These are phyloP conservation scores for Deakozyma indianensis DNA, from an alignment of 805 yeast species.

Conservation along the genomic window DNA sequence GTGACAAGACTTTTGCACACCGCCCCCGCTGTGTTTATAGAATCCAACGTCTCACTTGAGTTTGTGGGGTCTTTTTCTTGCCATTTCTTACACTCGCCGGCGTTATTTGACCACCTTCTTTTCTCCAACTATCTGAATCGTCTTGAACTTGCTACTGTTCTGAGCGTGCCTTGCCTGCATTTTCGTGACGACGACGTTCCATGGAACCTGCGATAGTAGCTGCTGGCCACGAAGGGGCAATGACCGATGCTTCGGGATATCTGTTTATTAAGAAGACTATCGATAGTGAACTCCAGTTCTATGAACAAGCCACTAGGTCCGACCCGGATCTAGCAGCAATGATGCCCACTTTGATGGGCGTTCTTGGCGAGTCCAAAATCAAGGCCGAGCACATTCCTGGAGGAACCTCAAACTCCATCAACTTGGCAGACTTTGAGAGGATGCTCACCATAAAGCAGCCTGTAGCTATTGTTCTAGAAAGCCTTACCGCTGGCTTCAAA, in stretches of 20 bases:
- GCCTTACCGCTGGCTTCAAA: conserved; percentile 43
- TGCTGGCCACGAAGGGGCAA: conserved; percentile 83
- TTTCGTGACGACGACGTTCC: too few relatives aligned
- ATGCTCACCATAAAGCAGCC: conserved; percentile 2
- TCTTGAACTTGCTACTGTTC: too few relatives aligned
- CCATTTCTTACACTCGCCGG: too few relatives aligned
- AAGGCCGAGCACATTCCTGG: conserved; percentile 1
- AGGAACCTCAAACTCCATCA: background rate
- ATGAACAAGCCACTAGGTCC: conserved; percentile 24
- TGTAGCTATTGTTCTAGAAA: conserved; percentile 48
- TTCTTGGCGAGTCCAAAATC: conserved; percentile 19
- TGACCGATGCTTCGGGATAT: conserved; percentile 47
- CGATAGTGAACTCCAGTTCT: conserved; percentile 62
- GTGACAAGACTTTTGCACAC: too few relatives aligned
- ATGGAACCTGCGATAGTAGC: conserved; percentile 45
- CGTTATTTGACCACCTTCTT: too few relatives aligned
- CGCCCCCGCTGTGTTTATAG: too few relatives aligned
- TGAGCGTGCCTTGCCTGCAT: too few relatives aligned
- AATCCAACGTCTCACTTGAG: too few relatives aligned
- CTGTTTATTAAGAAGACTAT: conserved; percentile 60
- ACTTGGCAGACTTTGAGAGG: background rate
- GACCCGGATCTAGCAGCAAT: conserved; percentile 16
- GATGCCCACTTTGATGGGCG: conserved; percentile 52
- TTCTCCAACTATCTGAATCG: too few relatives aligned
- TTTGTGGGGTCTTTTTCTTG: too few relatives aligned